Percentiles rank a stretch among this genome's conserved stretches.
Conservation (phyloP, 2,329 filamentous ascomycete genomes). For the Ophiostoma himal-ulmi region DNA sequence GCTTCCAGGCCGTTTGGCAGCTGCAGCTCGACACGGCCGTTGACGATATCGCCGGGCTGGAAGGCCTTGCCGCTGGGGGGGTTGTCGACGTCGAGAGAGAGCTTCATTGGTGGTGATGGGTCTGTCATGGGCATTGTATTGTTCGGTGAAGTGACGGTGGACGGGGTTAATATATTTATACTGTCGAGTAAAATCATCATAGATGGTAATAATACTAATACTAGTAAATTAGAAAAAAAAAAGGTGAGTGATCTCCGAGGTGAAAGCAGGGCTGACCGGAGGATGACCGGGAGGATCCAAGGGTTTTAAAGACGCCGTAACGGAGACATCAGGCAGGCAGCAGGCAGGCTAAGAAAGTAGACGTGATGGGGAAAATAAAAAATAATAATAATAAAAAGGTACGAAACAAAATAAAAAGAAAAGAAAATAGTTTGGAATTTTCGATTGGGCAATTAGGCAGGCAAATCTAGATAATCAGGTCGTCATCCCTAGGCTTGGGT, state of each 20-base stretch:
- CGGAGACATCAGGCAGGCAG: not conserved
- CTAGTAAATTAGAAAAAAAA: not conserved
- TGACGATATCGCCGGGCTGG: not conserved
- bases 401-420: not conserved
- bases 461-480: not conserved
- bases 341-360: not conserved
- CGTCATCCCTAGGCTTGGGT: not conserved
- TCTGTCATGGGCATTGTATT: not conserved
- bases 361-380: not conserved
- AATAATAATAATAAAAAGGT: not conserved
- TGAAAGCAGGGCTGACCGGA: not conserved
- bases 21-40: conserved; percentile 11
- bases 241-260: not conserved
- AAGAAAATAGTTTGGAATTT: not conserved
- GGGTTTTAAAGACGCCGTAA: not conserved
- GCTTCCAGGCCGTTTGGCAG: not conserved
- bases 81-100: not conserved
- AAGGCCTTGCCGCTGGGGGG: conserved; percentile 1
- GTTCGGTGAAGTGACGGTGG: not conserved
- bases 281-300: not conserved
- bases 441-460: conserved; percentile 1
- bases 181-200: too few relatives aligned
- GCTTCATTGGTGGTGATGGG: conserved; percentile 12
- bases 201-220: not conserved
- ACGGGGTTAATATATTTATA: not conserved